Evolutionary conservation across 805 yeast genomes (phyloP).

Genomic region (Priceomyces carsonii): DNA sequence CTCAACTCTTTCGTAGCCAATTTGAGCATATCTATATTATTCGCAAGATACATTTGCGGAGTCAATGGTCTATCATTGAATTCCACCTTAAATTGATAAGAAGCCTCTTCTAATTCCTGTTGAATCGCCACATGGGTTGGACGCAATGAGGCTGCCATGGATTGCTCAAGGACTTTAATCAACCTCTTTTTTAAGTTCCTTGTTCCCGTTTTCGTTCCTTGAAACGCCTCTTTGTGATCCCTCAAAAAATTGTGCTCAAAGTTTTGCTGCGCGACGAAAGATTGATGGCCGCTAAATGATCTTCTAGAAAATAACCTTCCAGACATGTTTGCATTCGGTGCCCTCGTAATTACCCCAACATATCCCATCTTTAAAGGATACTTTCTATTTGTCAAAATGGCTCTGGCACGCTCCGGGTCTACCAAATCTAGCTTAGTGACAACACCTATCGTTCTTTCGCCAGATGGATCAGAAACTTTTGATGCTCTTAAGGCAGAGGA

Average conservation of each 20-base stretch:
- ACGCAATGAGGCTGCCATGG: constrained; percentile 85
- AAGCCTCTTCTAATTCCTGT: constrained; percentile 89
- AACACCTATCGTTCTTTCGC: constrained; percentile 95
- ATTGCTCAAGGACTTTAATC: constrained; percentile 81
- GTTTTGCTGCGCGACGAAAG: constrained; percentile 66
- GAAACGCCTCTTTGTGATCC: constrained; percentile 57
- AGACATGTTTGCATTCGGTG: constrained; percentile 48
- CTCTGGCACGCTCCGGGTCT: constrained; percentile 69
- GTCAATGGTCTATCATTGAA: constrained; percentile 93
- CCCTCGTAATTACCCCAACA: constrained; percentile 93
- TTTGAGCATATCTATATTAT: constrained; percentile 84
- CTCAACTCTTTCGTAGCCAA: constrained; percentile 85
- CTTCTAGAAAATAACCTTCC: constrained; percentile 48
- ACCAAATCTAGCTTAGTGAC: constrained; percentile 92
- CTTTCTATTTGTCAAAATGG: constrained; percentile 68
- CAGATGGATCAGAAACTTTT: constrained; percentile 84
- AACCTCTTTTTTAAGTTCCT: constrained; percentile 72
- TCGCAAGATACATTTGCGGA: constrained; percentile 91
- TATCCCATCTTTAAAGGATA: constrained; percentile 96
- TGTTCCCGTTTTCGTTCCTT: constrained; percentile 74
- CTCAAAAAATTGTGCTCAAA: constrained; percentile 60
- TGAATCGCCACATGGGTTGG: constrained; percentile 87
- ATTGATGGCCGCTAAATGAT: constrained; percentile 51
- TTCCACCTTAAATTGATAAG: constrained; percentile 92
- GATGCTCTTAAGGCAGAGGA: constrained; percentile 93